These are phyloP conservation scores for Calcarisporium arbuscula DNA, from an alignment of 2,329 filamentous ascomycete genomes.

Conservation along the genomic window DNA sequence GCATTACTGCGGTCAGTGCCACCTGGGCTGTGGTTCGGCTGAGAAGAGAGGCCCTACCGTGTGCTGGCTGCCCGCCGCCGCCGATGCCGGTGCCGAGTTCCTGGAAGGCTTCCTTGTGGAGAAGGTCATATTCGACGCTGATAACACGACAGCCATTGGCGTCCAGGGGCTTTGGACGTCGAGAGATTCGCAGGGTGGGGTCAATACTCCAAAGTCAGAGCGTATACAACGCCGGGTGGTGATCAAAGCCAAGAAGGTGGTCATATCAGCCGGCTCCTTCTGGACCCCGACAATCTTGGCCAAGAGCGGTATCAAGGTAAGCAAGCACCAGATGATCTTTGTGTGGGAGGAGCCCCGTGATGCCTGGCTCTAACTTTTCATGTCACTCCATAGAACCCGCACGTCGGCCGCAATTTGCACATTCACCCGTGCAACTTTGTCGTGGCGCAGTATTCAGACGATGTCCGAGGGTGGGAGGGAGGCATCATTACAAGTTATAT, in stretches of 20 bases:
- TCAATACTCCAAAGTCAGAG: conserved; percentile 42
- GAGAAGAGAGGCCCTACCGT: conserved; percentile 76
- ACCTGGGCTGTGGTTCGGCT: conserved; percentile 54
- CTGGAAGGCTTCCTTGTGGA: conserved; percentile 76
- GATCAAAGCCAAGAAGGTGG: conserved; percentile 73
- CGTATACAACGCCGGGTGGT: conserved; percentile 54
- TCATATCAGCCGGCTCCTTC: conserved; percentile 71
- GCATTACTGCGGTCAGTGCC: conserved; percentile 68
- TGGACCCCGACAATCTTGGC: conserved; percentile 70
- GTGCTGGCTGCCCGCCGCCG: conserved; percentile 74
- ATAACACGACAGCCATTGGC: conserved; percentile 56
- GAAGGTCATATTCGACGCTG: conserved; percentile 60
- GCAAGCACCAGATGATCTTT: conserved; percentile 15
- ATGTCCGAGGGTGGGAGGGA: conserved; percentile 65
- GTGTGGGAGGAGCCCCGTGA: not conserved
- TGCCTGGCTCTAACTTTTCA: not conserved
- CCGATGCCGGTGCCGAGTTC: conserved; percentile 69
- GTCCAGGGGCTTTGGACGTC: conserved; percentile 71
- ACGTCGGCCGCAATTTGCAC: conserved; percentile 77
- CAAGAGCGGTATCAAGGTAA: conserved; percentile 67
- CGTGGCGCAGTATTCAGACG: conserved; percentile 60
- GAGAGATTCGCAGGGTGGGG: conserved; percentile 55
- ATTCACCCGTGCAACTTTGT: conserved; percentile 66
- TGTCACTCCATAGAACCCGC: conserved; percentile 51
- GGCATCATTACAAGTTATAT: conserved; percentile 75